A percentile compares a stretch with the other conserved stretches of the same genome.
phyloP scores from a whole-genome alignment of 2,329 filamentous ascomycete species.

The Fusarium humuli region DNA sequence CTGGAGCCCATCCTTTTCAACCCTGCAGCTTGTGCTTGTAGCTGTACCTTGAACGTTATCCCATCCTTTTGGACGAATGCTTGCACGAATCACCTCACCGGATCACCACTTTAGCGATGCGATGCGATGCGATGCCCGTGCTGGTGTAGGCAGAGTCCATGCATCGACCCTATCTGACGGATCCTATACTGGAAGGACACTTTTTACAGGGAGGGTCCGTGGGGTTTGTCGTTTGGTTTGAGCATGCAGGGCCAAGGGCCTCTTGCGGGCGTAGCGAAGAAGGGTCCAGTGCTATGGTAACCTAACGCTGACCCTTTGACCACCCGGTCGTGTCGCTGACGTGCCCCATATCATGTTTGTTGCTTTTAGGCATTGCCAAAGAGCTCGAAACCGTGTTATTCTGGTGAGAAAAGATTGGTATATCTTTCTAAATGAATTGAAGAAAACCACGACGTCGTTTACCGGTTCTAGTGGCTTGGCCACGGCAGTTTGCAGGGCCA shows the following conservation, averaged over 20 bases:
- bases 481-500: neutral
- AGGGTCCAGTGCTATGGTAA: neutral
- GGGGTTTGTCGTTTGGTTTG: neutral
- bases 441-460: neutral
- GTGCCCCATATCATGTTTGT: neutral
- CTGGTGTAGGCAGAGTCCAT: neutral
- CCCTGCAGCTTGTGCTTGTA: slow-evolving; percentile 5
- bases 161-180: slow-evolving; percentile 10
- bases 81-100: neutral
- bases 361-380: no score
- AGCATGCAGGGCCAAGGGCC: neutral
- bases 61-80: neutral
- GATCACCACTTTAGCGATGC: neutral
- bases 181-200: neutral
- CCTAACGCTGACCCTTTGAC: neutral
- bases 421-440: neutral
- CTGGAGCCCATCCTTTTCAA: neutral
- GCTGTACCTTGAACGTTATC: neutral
- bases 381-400: no score
- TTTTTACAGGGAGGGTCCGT: neutral
- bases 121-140: neutral
- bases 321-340: neutral
- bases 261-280: slow-evolving; percentile 19
- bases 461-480: slow-evolving; percentile 11
- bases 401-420: neutral